A percentile compares a stretch with the other conserved stretches of the same genome.
These are phyloP conservation scores for Darksidea phi DNA, from an alignment of 495 filamentous ascomycete genomes.

Conservation along the genomic window DNA sequence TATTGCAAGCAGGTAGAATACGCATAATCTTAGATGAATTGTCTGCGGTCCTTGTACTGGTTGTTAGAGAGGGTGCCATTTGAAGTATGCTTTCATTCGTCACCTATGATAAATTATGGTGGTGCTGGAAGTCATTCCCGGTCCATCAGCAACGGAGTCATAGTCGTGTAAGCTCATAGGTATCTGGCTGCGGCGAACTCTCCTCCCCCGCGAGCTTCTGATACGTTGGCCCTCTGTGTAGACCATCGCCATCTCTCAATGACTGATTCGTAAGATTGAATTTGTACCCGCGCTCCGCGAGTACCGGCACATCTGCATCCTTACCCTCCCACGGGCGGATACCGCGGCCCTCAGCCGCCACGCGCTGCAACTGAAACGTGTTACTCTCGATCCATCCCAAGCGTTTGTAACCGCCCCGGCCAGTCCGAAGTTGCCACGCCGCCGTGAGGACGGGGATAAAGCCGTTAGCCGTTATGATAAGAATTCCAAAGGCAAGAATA, in stretches of 20 bases:
- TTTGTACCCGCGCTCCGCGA: background rate
- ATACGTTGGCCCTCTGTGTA: too few relatives aligned
- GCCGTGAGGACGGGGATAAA: conserved; percentile 4
- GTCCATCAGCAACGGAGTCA: too few relatives aligned
- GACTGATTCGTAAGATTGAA: conserved; percentile 15
- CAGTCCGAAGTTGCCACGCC: conserved; percentile 1
- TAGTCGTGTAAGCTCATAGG: too few relatives aligned
- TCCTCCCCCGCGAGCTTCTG: too few relatives aligned
- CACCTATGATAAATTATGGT: too few relatives aligned
- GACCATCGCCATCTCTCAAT: conserved; percentile 5
- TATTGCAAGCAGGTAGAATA: too few relatives aligned
- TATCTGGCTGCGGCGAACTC: too few relatives aligned
- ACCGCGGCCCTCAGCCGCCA: conserved; percentile 28
- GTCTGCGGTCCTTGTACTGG: too few relatives aligned
- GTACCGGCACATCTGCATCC: conserved; percentile 17
- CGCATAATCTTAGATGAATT: too few relatives aligned
- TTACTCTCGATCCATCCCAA: conserved; percentile 25
- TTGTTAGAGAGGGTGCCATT: too few relatives aligned
- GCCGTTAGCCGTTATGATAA: conserved; percentile 12
- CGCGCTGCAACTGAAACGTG: conserved; percentile 28
- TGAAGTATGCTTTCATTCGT: too few relatives aligned
- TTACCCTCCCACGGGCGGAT: conserved; percentile 26
- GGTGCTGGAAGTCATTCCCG: too few relatives aligned
- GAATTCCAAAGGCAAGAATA: conserved; percentile 1
- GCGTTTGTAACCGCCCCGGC: background rate